These are phyloP conservation scores for Pseudoneurospora amorphoporcata DNA, from an alignment of 495 filamentous ascomycete genomes.

Conservation along the genomic window DNA sequence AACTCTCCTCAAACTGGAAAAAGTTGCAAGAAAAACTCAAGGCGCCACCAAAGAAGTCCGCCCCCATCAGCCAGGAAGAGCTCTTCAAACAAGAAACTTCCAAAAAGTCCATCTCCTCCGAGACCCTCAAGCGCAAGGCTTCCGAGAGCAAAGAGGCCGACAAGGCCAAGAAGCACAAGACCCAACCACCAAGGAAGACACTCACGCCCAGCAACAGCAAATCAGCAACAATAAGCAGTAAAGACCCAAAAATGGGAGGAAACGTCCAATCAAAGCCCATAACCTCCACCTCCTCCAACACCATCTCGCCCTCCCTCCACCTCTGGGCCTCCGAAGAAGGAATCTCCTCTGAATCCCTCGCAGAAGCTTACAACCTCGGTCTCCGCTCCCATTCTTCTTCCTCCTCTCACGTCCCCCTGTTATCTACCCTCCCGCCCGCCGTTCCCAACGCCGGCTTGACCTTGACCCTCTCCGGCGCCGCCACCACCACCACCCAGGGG, in stretches of 20 bases:
- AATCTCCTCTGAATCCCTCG: slow-evolving; percentile 49
- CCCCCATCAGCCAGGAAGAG: slow-evolving; percentile 12
- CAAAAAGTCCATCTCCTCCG: slow-evolving; percentile 25
- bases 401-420: slow-evolving; percentile 1
- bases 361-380: slow-evolving; percentile 46
- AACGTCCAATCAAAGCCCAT: slow-evolving; percentile 22
- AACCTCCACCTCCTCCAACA: slow-evolving; percentile 5
- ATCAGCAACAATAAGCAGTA: background rate
- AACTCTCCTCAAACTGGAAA: slow-evolving; percentile 60
- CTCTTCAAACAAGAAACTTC: slow-evolving; percentile 8
- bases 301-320: slow-evolving; percentile 29
- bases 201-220: background rate
- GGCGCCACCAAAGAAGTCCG: slow-evolving; percentile 33
- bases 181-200: background rate
- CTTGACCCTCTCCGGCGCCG: slow-evolving; percentile 20
- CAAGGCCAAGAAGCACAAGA: background rate
- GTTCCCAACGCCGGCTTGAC: slow-evolving; percentile 44
- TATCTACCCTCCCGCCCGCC: slow-evolving; percentile 5
- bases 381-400: slow-evolving; percentile 22
- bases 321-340: slow-evolving; percentile 47
- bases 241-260: slow-evolving; percentile 21
- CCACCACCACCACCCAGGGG: background rate
- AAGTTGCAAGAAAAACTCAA: slow-evolving; percentile 58
- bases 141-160: background rate
- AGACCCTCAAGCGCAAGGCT: background rate